Evolutionary conservation across 495 filamentous ascomycete genomes (phyloP).

Genomic region (Penicillium flavigenum): DNA sequence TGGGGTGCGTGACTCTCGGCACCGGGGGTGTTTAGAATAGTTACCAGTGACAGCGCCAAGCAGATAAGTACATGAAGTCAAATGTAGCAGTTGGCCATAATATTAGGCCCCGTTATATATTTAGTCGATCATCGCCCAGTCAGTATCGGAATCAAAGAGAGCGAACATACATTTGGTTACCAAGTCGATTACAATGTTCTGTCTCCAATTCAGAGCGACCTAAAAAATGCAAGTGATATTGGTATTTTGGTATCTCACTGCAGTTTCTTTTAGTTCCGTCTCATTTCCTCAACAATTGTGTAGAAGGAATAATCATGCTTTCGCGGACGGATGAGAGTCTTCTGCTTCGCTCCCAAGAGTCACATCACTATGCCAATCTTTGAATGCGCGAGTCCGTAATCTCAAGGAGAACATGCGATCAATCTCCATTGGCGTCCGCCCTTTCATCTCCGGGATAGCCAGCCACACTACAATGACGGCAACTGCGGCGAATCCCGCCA

Average conservation of each 20-base stretch:
- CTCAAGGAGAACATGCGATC: constrained; percentile 36
- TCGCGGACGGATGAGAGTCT: neutral
- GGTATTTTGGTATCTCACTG: neutral
- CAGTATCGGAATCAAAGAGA: neutral
- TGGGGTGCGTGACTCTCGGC: too few species aligned
- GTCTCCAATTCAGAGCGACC: neutral
- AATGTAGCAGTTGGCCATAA: neutral
- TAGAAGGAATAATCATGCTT: neutral
- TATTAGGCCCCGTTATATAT: neutral
- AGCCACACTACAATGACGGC: constrained; percentile 23
- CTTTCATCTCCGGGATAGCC: constrained; percentile 39
- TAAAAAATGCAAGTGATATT: neutral
- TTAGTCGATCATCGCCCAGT: neutral
- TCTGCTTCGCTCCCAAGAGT: constrained; percentile 1
- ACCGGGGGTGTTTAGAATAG: too few species aligned
- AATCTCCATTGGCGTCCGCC: constrained; percentile 32
- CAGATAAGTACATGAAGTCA: neutral
- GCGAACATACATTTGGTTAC: neutral
- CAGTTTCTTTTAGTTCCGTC: neutral
- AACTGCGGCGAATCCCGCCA: constrained; percentile 28
- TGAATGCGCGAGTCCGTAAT: constrained; percentile 25
- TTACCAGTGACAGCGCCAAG: too few species aligned
- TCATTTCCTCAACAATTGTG: neutral
- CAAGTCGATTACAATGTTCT: neutral
- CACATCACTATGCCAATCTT: constrained; percentile 24